Conservation (phyloP, 495 filamentous ascomycete genomes). For the Bryoglossum gracile region DNA sequence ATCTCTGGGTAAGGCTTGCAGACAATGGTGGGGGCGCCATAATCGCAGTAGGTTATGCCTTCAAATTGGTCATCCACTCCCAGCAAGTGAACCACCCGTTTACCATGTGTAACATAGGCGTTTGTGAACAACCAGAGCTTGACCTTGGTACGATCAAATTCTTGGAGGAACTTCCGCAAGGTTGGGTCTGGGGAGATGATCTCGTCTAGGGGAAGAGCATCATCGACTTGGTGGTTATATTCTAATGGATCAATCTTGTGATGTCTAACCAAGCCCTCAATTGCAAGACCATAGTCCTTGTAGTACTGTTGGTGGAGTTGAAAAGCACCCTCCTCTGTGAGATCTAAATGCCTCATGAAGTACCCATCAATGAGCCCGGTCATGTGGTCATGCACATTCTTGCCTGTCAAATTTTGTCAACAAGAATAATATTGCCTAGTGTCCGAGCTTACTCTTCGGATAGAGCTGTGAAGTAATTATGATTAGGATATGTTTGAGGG, state of each 20-base stretch:
- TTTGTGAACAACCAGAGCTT: constrained; percentile 94
- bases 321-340: constrained; percentile 66
- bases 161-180: constrained; percentile 67
- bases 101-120: constrained; percentile 84
- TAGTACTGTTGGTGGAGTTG: constrained; percentile 88
- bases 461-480: constrained; percentile 40
- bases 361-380: constrained; percentile 70
- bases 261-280: constrained; percentile 86
- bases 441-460: constrained; percentile 56
- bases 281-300: constrained; percentile 90
- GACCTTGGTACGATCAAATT: constrained; percentile 73
- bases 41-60: constrained; percentile 90
- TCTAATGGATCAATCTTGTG: constrained; percentile 94
- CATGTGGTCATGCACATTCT: constrained; percentile 70
- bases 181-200: constrained; percentile 70
- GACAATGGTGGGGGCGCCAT: constrained; percentile 54
- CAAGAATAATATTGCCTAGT: too few species aligned
- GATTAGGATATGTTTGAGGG: too few species aligned
- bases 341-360: constrained; percentile 69
- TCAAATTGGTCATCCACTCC: constrained; percentile 84
- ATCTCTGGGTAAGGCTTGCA: constrained; percentile 83
- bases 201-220: constrained; percentile 80
- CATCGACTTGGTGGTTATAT: constrained; percentile 92
- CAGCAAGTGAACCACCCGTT: constrained; percentile 71
- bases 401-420: constrained; percentile 46